Percentiles rank a stretch among this genome's conserved stretches.
Evolutionary conservation across 257 asterid species (phyloP).

Genomic region (Avicennia marina): DNA sequence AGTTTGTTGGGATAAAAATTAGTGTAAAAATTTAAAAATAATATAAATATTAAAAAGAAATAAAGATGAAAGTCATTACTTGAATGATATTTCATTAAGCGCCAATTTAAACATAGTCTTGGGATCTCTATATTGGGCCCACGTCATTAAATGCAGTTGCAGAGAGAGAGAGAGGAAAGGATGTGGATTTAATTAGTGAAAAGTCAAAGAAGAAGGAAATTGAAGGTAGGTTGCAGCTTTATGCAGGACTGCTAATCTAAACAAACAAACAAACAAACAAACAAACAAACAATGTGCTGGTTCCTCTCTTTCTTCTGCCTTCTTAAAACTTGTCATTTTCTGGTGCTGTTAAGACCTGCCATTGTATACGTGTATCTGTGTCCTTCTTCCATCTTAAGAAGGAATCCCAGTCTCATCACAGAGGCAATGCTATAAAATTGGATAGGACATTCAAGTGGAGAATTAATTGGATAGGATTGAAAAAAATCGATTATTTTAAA

Average conservation of each 20-base stretch:
- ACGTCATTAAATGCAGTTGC: conserved; percentile 33
- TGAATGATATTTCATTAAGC: too few relatives aligned
- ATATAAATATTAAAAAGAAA: too few relatives aligned
- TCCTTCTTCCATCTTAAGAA: conserved; percentile 22
- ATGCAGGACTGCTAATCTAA: conserved; percentile 6
- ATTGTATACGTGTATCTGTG: conserved; percentile 19
- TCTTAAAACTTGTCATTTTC: conserved; percentile 19
- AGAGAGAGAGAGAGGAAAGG: conserved; percentile 9
- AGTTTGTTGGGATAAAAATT: too few relatives aligned
- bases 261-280: background rate
- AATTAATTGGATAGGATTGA: too few relatives aligned
- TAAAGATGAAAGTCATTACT: too few relatives aligned
- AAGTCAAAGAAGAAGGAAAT: conserved; percentile 16
- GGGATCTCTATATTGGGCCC: conserved; percentile 18
- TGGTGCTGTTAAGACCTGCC: conserved; percentile 16
- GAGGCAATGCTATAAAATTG: too few relatives aligned
- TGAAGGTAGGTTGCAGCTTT: background rate
- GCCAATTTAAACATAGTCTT: too few relatives aligned
- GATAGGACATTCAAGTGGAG: too few relatives aligned
- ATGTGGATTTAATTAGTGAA: too few relatives aligned
- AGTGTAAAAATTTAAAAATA: too few relatives aligned
- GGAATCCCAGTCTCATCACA: background rate
- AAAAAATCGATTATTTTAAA: too few relatives aligned
- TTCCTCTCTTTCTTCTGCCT: background rate
- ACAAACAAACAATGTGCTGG: too few relatives aligned